These are phyloP conservation scores for Nicotiana attenuata DNA, from an alignment of 257 asterid genomes.

Conservation along the genomic window DNA sequence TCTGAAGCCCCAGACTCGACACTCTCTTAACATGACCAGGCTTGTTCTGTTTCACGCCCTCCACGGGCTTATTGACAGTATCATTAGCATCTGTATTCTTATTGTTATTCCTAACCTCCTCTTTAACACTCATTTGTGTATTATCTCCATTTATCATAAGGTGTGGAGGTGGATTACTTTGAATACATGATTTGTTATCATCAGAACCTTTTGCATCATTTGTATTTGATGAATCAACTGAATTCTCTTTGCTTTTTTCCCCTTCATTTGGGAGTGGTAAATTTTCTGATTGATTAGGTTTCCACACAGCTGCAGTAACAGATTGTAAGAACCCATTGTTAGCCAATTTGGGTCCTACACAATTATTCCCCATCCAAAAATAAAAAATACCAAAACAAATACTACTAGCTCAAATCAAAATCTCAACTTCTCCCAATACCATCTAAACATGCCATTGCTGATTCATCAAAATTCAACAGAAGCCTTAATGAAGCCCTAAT, in stretches of 20 bases:
- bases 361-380: slow-evolving; percentile 60
- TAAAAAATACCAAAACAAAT: slow-evolving; percentile 8
- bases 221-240: slow-evolving; percentile 13
- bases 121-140: slow-evolving; percentile 1
- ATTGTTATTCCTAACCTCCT: slow-evolving; percentile 13
- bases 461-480: not conserved
- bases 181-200: slow-evolving; percentile 21
- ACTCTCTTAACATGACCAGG: slow-evolving; percentile 40
- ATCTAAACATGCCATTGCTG: not conserved
- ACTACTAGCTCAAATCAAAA: slow-evolving; percentile 7
- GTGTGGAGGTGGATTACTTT: slow-evolving; percentile 37
- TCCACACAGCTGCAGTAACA: slow-evolving; percentile 65
- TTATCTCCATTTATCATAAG: slow-evolving; percentile 24
- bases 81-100: not conserved
- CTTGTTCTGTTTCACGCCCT: slow-evolving; percentile 23
- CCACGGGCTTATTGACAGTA: slow-evolving; percentile 16
- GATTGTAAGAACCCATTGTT: slow-evolving; percentile 73
- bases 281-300: slow-evolving; percentile 39
- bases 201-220: slow-evolving; percentile 15
- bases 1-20: slow-evolving; percentile 59
- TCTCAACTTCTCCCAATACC: slow-evolving; percentile 22
- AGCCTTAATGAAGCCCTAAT: not conserved
- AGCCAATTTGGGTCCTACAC: slow-evolving; percentile 63
- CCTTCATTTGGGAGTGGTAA: slow-evolving; percentile 41
- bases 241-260: slow-evolving; percentile 23